phyloP scores from a whole-genome alignment of 768 basidiomycete species.

The Russula abietina region DNA sequence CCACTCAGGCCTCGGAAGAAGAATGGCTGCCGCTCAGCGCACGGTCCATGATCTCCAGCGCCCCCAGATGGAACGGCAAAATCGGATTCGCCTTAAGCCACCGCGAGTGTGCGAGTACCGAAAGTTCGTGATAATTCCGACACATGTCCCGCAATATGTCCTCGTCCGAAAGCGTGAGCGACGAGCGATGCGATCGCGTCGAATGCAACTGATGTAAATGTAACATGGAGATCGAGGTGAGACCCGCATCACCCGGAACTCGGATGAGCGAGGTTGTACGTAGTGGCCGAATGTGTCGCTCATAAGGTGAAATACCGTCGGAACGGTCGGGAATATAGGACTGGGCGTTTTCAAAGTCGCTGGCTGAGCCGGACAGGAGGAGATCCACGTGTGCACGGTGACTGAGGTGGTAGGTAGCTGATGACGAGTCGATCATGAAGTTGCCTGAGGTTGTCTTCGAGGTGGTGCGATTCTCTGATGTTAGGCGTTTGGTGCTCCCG shows the following conservation, averaged over 20 bases:
- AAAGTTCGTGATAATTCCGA: conserved; percentile 62
- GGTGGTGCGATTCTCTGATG: conserved; percentile 29
- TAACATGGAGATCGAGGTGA: conserved; percentile 44
- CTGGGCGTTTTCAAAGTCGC: conserved; percentile 27
- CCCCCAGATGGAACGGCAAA: conserved; percentile 70
- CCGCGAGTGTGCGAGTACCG: conserved; percentile 49
- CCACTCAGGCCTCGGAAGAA: conserved; percentile 26
- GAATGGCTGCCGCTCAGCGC: conserved; percentile 33
- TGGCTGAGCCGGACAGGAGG: conserved; percentile 6
- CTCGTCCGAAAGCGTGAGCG: conserved; percentile 32
- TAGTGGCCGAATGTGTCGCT: conserved; percentile 39
- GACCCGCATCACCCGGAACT: conserved; percentile 42
- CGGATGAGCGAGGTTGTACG: conserved; percentile 55
- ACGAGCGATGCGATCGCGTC: conserved; percentile 39
- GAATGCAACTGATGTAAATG: conserved; percentile 58
- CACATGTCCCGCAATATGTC: conserved; percentile 50
- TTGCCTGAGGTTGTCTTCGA: conserved; percentile 32
- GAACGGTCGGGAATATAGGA: conserved; percentile 35
- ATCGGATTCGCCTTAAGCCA: conserved; percentile 44
- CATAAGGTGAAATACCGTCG: conserved; percentile 35
- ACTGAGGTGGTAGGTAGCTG: conserved; percentile 19
- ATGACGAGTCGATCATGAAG: conserved; percentile 41
- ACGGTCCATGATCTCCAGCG: conserved; percentile 55
- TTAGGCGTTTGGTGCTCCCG: conserved; percentile 23
- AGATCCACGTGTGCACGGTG: conserved; percentile 9